A percentile compares a stretch with the other conserved stretches of the same genome.
Evolutionary conservation across 1,284 basidiomycete genomes (phyloP).

Genomic region (Moniliophthora roreri): DNA sequence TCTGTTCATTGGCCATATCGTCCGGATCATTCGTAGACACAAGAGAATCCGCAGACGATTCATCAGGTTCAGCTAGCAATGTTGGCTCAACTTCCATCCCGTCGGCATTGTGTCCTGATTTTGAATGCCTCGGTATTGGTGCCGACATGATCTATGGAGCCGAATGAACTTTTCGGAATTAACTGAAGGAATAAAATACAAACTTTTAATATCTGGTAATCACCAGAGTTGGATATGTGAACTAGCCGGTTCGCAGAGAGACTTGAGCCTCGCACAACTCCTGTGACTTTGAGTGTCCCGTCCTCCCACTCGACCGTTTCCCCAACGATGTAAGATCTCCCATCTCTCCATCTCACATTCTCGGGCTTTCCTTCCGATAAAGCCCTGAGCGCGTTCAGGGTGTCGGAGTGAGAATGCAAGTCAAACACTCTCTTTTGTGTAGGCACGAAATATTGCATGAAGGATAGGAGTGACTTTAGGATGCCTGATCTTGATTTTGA

Average conservation of each 20-base stretch:
- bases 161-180: conserved; percentile 17
- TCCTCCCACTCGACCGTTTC: conserved; percentile 66
- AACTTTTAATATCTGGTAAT: conserved; percentile 85
- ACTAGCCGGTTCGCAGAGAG: conserved; percentile 87
- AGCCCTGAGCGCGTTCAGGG: conserved; percentile 69
- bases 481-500: conserved; percentile 65
- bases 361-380: conserved; percentile 80
- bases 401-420: conserved; percentile 62
- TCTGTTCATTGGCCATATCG: conserved; percentile 92
- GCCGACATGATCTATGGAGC: conserved; percentile 59
- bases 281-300: conserved; percentile 72
- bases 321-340: conserved; percentile 77
- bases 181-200: conserved; percentile 22
- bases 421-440: conserved; percentile 70
- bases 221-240: conserved; percentile 88
- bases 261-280: conserved; percentile 78
- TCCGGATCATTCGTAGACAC: conserved; percentile 88
- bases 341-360: conserved; percentile 81
- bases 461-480: conserved; percentile 86
- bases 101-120: conserved; percentile 26
- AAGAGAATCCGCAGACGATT: conserved; percentile 83
- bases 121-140: conserved; percentile 44
- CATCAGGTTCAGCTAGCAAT: conserved; percentile 57
- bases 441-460: conserved; percentile 94
- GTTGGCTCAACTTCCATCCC: conserved; percentile 67